phyloP scores from a whole-genome alignment of 768 basidiomycete species.

The Leccinum pellstonianum region DNA sequence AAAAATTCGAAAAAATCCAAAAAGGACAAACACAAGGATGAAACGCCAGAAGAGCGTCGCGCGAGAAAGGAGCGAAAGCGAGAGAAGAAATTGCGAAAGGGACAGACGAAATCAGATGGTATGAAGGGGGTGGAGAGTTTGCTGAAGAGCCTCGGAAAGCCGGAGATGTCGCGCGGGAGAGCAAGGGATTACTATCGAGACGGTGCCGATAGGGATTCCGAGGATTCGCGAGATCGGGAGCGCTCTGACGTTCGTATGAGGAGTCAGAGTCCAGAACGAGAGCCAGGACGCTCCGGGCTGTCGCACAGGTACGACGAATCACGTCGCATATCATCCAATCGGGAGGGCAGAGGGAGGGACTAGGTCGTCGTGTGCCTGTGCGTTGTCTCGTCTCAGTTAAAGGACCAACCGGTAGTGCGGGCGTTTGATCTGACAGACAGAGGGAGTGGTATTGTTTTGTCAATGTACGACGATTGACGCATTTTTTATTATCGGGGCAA shows the following conservation, averaged over 20 bases:
- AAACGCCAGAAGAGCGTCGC: constrained; percentile 76
- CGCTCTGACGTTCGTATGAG: constrained; percentile 18
- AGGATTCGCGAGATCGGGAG: constrained; percentile 6
- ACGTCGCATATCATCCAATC: background rate
- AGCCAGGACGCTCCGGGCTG: constrained; percentile 3
- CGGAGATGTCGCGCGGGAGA: constrained; percentile 25
- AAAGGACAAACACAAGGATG: constrained; percentile 68
- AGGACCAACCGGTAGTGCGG: background rate
- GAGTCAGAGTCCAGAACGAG: constrained; percentile 22
- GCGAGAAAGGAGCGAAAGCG: constrained; percentile 74
- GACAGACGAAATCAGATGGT: constrained; percentile 53
- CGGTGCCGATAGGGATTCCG: constrained; percentile 14
- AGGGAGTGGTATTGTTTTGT: background rate
- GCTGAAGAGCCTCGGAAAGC: constrained; percentile 43
- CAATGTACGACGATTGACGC: background rate
- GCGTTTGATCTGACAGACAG: background rate
- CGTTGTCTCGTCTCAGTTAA: constrained; percentile 6
- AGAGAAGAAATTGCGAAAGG: constrained; percentile 61
- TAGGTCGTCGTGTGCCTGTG: background rate
- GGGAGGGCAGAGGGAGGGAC: background rate
- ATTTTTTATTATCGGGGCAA: background rate
- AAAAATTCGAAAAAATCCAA: constrained; percentile 59
- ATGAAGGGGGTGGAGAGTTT: constrained; percentile 68
- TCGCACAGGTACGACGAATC: constrained; percentile 9
- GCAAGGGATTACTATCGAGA: constrained; percentile 3